A percentile compares a stretch with the other conserved stretches of the same genome.
These are phyloP conservation scores for Alternaria triticina DNA, from an alignment of 2,329 filamentous ascomycete species.

Conservation along the genomic window DNA sequence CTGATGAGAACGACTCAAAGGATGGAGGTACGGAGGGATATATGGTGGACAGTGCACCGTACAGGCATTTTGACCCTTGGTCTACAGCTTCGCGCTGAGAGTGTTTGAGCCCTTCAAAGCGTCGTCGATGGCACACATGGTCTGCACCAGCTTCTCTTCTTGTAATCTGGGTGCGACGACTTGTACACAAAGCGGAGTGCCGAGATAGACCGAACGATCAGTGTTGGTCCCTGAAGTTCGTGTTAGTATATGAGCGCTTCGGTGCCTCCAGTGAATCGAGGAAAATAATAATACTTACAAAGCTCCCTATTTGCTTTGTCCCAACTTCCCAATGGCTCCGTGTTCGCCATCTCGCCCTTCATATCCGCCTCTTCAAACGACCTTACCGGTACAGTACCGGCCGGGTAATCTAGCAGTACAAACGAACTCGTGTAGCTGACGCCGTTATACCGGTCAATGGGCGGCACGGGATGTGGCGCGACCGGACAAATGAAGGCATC, in stretches of 20 bases:
- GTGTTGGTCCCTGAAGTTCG: slow-evolving; percentile 50
- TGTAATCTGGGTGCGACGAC: slow-evolving; percentile 62
- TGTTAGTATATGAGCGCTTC: slow-evolving; percentile 4
- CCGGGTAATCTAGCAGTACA: slow-evolving; percentile 68
- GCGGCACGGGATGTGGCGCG: slow-evolving; percentile 68
- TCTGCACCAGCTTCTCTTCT: slow-evolving; percentile 60
- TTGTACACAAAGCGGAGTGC: slow-evolving; percentile 63
- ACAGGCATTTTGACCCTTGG: not conserved
- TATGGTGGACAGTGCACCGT: not conserved
- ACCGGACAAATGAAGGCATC: slow-evolving; percentile 70
- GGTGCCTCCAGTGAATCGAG: not conserved
- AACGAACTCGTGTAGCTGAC: slow-evolving; percentile 68
- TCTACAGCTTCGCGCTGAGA: slow-evolving; percentile 22
- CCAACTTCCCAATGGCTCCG: slow-evolving; percentile 59
- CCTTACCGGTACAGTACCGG: slow-evolving; percentile 64
- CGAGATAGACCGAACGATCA: slow-evolving; percentile 61
- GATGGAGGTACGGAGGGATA: not conserved
- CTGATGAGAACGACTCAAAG: not conserved
- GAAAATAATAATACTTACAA: slow-evolving; percentile 50
- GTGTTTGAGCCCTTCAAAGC: slow-evolving; percentile 39
- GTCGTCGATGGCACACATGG: slow-evolving; percentile 62
- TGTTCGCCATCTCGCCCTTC: slow-evolving; percentile 52
- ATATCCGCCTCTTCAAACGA: slow-evolving; percentile 58
- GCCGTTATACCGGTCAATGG: slow-evolving; percentile 67
- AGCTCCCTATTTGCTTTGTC: slow-evolving; percentile 66